Evolutionary conservation across 345 rosid genomes (phyloP).

Genomic region (Bruguiera parviflora): DNA sequence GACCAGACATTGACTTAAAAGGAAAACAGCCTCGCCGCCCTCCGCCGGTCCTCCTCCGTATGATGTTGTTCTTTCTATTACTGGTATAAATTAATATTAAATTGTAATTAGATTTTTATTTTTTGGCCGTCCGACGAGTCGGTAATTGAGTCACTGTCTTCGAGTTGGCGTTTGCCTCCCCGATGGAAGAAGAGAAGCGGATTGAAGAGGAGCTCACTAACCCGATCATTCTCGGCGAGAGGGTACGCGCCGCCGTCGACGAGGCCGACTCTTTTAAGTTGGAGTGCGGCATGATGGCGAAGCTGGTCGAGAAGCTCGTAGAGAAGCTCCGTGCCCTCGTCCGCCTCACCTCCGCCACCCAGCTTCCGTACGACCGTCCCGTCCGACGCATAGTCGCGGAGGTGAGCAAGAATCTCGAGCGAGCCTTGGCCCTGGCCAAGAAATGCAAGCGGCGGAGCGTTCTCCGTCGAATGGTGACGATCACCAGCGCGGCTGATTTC

Average conservation of each 20-base stretch:
- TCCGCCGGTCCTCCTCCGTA: no score
- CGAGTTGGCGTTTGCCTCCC: neutral
- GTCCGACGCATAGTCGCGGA: slow-evolving; percentile 64
- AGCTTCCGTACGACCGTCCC: slow-evolving; percentile 74
- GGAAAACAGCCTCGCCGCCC: no score
- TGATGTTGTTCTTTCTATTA: no score
- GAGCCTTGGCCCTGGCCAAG: slow-evolving; percentile 54
- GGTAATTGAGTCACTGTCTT: neutral
- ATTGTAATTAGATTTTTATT: no score
- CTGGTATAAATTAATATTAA: no score
- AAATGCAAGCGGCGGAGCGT: slow-evolving; percentile 71
- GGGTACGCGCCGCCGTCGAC: slow-evolving; percentile 53
- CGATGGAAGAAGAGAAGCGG: slow-evolving; percentile 53
- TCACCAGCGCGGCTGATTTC: slow-evolving; percentile 69
- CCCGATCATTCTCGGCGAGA: slow-evolving; percentile 50
- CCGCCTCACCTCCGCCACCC: slow-evolving; percentile 38
- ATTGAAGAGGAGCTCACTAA: slow-evolving; percentile 53
- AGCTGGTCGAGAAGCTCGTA: slow-evolving; percentile 55
- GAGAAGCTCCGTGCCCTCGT: slow-evolving; percentile 60
- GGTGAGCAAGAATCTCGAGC: slow-evolving; percentile 52
- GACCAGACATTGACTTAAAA: no score
- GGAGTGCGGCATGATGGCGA: slow-evolving; percentile 55
- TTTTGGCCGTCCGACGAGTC: neutral
- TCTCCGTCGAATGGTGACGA: slow-evolving; percentile 55
- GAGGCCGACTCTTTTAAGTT: slow-evolving; percentile 55